A percentile compares a stretch with the other conserved stretches of the same genome.
phyloP scores from a whole-genome alignment of 2,329 filamentous ascomycete species.

The Verticillium longisporum region DNA sequence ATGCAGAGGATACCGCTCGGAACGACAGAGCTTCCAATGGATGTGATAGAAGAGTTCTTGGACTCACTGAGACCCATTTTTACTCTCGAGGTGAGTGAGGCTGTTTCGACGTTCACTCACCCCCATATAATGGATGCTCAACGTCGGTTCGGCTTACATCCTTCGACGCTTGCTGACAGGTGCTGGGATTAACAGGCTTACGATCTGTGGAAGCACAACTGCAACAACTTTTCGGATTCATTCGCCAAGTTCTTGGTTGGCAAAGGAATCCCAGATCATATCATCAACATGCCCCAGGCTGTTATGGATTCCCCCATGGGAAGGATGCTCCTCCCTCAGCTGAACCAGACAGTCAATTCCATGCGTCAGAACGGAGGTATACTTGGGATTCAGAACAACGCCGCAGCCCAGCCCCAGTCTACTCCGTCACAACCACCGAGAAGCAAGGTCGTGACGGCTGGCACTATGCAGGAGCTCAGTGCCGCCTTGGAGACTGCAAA shows the following conservation, averaged over 20 bases:
- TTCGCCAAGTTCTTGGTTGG: conserved; percentile 85
- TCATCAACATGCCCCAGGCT: conserved; percentile 74
- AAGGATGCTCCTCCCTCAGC: conserved; percentile 74
- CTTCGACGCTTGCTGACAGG: background rate
- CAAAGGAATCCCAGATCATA: conserved; percentile 80
- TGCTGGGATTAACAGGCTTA: conserved; percentile 54
- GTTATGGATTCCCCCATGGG: conserved; percentile 85
- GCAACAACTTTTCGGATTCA: conserved; percentile 96
- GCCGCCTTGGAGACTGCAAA: conserved; percentile 50
- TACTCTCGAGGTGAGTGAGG: conserved; percentile 57
- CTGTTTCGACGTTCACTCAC: background rate
- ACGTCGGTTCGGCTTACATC: too few relatives aligned
- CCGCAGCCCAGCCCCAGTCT: conserved; percentile 15
- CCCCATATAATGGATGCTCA: background rate
- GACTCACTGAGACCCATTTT: conserved; percentile 79
- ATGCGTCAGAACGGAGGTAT: conserved; percentile 44
- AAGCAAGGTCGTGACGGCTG: conserved; percentile 51
- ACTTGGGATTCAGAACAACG: conserved; percentile 38
- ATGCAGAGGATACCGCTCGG: conserved; percentile 72
- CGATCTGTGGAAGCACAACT: conserved; percentile 86
- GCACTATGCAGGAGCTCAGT: conserved; percentile 53
- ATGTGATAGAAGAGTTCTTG: conserved; percentile 80
- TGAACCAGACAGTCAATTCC: conserved; percentile 43
- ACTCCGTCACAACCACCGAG: conserved; percentile 17
- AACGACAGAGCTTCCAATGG: conserved; percentile 68